Percentiles rank a stretch among this genome's conserved stretches.
Conservation (phyloP, 2,329 filamentous ascomycete species). For the Colletotrichum abscissum region DNA sequence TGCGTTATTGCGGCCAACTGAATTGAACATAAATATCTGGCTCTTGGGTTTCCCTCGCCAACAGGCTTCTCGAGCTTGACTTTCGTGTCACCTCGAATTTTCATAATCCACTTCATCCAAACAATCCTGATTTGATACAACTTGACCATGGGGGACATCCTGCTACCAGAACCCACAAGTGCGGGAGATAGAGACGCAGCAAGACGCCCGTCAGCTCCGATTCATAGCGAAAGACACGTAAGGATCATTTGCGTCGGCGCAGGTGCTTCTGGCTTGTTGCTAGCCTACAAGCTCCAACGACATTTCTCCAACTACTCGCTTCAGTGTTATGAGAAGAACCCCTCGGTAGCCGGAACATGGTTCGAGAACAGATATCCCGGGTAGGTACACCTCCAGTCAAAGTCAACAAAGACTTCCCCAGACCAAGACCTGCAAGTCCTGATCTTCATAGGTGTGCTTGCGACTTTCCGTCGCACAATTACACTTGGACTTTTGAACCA, state of each 20-base stretch:
- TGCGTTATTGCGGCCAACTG: neutral
- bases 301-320: slow-evolving; percentile 54
- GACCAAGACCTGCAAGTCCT: neutral
- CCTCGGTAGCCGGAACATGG: slow-evolving; percentile 65
- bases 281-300: slow-evolving; percentile 60
- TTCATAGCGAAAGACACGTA: slow-evolving; percentile 27
- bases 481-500: slow-evolving; percentile 61
- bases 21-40: neutral
- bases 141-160: slow-evolving; percentile 17
- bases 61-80: too few species aligned
- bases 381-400: slow-evolving; percentile 37
- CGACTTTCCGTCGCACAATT: slow-evolving; percentile 63
- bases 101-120: neutral
- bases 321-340: slow-evolving; percentile 64
- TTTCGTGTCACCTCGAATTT: neutral
- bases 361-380: slow-evolving; percentile 60
- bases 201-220: slow-evolving; percentile 12
- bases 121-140: neutral
- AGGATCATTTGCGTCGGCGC: slow-evolving; percentile 57
- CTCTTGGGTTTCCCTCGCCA: neutral
- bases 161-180: slow-evolving; percentile 3
- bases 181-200: slow-evolving; percentile 8
- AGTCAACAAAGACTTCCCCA: neutral
- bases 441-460: slow-evolving; percentile 50
- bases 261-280: slow-evolving; percentile 57